Evolutionary conservation across 176 grass and related monocot species (phyloP).

Genomic region (Thinopyrum elongatum): DNA sequence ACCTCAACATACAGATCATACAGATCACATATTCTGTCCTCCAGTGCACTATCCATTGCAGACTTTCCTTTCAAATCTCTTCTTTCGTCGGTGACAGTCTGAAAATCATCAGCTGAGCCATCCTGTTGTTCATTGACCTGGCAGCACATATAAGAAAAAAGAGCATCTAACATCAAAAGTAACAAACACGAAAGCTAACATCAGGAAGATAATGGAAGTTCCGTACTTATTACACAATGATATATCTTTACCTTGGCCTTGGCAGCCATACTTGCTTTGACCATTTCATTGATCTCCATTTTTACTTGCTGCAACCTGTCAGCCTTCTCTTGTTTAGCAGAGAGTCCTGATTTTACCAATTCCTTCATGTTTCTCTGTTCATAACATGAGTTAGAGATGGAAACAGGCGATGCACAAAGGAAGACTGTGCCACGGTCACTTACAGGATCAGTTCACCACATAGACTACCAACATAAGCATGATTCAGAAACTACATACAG

Average conservation of each 20-base stretch:
- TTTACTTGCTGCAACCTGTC: conserved; percentile 83
- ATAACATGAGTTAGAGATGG: conserved; percentile 15
- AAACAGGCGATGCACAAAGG: conserved; percentile 5
- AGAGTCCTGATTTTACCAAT: conserved; percentile 91
- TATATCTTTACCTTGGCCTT: conserved; percentile 68
- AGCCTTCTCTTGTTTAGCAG: conserved; percentile 89
- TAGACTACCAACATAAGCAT: conserved; percentile 22
- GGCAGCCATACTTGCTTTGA: conserved; percentile 60
- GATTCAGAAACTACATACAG: conserved; percentile 24
- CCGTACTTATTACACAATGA: conserved; percentile 1
- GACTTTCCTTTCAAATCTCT: conserved; percentile 65
- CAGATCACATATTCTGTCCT: conserved; percentile 96
- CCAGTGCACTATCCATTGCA: conserved; percentile 69
- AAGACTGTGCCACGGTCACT: neutral
- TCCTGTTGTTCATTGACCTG: conserved; percentile 54
- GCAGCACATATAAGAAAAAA: conserved; percentile 33
- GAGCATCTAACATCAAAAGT: conserved; percentile 20
- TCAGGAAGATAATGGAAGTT: conserved; percentile 14
- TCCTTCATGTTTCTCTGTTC: conserved; percentile 95
- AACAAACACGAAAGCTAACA: conserved; percentile 2
- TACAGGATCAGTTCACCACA: conserved; percentile 22
- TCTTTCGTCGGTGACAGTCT: conserved; percentile 57
- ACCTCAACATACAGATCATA: conserved; percentile 99
- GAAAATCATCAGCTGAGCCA: conserved; percentile 86
- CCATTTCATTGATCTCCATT: conserved; percentile 87